A percentile compares a stretch with the other conserved stretches of the same genome.
These are phyloP conservation scores for Termitomyces sp. DNA, from an alignment of 768 basidiomycete species.

Conservation along the genomic window DNA sequence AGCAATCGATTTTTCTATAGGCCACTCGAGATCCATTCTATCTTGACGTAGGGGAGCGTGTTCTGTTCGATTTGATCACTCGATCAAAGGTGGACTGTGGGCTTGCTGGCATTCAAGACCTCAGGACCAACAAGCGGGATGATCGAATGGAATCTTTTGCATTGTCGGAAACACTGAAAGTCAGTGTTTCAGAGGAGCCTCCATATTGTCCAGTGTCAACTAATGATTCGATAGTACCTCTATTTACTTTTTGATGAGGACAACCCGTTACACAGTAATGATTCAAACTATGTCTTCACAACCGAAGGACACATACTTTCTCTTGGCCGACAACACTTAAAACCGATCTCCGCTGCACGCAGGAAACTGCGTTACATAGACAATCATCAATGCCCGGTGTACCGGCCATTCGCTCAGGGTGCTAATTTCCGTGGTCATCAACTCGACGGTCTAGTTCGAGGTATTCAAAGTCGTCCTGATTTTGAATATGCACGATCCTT, in stretches of 20 bases:
- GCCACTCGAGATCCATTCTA: conserved; percentile 93
- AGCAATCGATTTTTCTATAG: conserved; percentile 28
- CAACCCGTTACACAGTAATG: conserved; percentile 65
- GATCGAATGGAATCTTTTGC: conserved; percentile 98
- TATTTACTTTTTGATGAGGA: conserved; percentile 89
- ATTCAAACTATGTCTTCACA: conserved; percentile 87
- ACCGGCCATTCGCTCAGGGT: conserved; percentile 38
- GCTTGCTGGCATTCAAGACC: conserved; percentile 73
- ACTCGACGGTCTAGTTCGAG: conserved; percentile 49
- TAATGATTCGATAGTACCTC: conserved; percentile 58
- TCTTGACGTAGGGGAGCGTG: conserved; percentile 82
- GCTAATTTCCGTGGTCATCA: conserved; percentile 23
- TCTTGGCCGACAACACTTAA: conserved; percentile 50
- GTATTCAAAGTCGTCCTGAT: conserved; percentile 70
- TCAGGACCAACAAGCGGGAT: conserved; percentile 71
- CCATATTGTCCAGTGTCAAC: background rate
- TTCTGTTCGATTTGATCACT: conserved; percentile 67
- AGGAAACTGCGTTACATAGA: conserved; percentile 58
- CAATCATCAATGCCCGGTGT: conserved; percentile 70
- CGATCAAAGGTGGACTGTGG: conserved; percentile 85
- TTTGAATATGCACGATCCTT: conserved; percentile 76
- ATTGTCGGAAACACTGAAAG: conserved; percentile 91
- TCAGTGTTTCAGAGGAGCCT: conserved; percentile 19
- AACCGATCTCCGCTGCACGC: conserved; percentile 50
- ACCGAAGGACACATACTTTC: conserved; percentile 92